Conservation (phyloP, 495 filamentous ascomycete genomes). For the Penicillium flavigenum region DNA sequence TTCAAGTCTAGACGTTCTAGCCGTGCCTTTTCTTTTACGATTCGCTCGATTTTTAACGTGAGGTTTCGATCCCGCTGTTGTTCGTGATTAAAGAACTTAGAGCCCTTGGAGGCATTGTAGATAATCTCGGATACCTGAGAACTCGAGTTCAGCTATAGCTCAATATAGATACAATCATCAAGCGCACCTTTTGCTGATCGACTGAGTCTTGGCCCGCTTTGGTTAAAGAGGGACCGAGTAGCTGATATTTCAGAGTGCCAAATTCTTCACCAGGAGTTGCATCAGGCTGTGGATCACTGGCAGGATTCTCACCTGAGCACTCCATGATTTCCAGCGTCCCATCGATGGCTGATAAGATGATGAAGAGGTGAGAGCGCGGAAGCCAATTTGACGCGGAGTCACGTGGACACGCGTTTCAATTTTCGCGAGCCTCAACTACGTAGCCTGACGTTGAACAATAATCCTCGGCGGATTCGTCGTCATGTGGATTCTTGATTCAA, state of each 20-base stretch:
- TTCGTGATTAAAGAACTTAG: constrained; percentile 95
- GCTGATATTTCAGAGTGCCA: constrained; percentile 61
- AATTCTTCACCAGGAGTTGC: constrained; percentile 30
- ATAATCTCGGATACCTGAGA: constrained; percentile 88
- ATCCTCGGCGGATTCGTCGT: constrained; percentile 11
- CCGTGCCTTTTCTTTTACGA: constrained; percentile 71
- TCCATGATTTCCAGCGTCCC: constrained; percentile 27
- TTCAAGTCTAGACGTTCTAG: constrained; percentile 75
- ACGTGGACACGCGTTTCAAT: constrained; percentile 42
- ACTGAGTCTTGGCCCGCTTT: constrained; percentile 93
- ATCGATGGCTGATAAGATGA: constrained; percentile 19
- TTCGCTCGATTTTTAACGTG: constrained; percentile 82
- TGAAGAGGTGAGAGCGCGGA: constrained; percentile 7
- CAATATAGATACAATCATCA: background rate
- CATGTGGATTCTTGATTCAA: constrained; percentile 52
- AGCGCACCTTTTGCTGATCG: constrained; percentile 77
- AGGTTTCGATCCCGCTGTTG: constrained; percentile 77
- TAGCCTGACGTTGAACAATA: constrained; percentile 2
- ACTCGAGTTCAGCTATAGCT: constrained; percentile 1
- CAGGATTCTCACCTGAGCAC: constrained; percentile 23
- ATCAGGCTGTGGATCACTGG: constrained; percentile 13
- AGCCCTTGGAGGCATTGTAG: constrained; percentile 93
- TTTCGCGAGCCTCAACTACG: constrained; percentile 23
- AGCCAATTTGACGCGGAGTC: constrained; percentile 28
- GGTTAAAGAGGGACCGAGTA: constrained; percentile 90